Evolutionary conservation across 306 rosid species (phyloP).

Genomic region (Gleditsia sinensis): DNA sequence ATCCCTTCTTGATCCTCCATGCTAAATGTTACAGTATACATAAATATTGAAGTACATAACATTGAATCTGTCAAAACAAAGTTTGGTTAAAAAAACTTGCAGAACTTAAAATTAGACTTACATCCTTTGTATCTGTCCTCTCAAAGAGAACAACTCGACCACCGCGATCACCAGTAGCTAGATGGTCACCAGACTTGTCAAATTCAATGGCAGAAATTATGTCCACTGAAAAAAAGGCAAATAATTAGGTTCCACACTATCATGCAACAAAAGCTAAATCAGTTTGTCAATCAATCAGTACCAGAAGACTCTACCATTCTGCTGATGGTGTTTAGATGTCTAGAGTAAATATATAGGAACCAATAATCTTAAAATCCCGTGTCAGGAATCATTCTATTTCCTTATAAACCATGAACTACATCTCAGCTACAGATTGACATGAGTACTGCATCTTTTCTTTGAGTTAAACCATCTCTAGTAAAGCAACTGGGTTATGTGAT

Average conservation of each 20-base stretch:
- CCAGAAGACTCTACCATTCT: neutral
- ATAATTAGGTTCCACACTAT: constrained; percentile 27
- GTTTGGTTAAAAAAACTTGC: constrained; percentile 8
- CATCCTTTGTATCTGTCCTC: constrained; percentile 95
- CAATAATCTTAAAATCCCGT: neutral
- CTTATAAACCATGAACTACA: neutral
- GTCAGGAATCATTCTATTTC: neutral
- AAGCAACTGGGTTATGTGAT: neutral
- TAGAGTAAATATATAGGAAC: neutral
- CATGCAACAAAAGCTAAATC: constrained; percentile 29
- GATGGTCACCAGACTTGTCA: constrained; percentile 96
- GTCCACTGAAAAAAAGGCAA: constrained; percentile 72
- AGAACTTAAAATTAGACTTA: constrained; percentile 44
- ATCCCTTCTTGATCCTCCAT: constrained; percentile 84
- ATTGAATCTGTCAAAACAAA: constrained; percentile 8
- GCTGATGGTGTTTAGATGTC: neutral
- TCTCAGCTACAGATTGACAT: neutral
- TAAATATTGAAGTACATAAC: constrained; percentile 29
- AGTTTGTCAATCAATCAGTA: constrained; percentile 20
- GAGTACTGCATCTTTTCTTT: neutral
- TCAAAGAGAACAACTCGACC: constrained; percentile 99
- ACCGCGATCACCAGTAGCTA: constrained; percentile 99
- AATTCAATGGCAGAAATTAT: constrained; percentile 98
- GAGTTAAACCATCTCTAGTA: neutral
- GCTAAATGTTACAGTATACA: constrained; percentile 59